phyloP scores from a whole-genome alignment of 2,329 filamentous ascomycete genomes.

The Aspergillus transmontanensis region DNA sequence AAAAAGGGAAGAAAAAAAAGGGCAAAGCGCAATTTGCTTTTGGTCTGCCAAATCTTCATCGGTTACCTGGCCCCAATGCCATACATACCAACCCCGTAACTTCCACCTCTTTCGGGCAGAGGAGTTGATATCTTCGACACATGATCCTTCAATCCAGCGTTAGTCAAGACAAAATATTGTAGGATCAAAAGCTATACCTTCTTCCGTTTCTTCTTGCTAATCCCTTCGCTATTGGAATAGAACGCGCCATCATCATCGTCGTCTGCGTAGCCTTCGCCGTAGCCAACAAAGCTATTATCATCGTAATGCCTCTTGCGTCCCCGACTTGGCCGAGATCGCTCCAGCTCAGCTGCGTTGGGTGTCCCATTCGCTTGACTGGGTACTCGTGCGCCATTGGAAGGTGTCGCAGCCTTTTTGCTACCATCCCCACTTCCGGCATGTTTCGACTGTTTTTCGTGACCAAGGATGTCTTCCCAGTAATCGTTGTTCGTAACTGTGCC shows the following conservation, averaged over 20 bases:
- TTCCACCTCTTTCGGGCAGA: slow-evolving; percentile 43
- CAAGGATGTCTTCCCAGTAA: slow-evolving; percentile 52
- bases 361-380: slow-evolving; percentile 32
- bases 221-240: slow-evolving; percentile 47
- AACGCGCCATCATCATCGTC: slow-evolving; percentile 48
- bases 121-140: slow-evolving; percentile 43
- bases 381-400: slow-evolving; percentile 27
- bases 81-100: slow-evolving; percentile 49
- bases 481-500: slow-evolving; percentile 49
- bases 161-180: background rate
- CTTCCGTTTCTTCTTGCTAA: slow-evolving; percentile 52
- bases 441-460: slow-evolving; percentile 50
- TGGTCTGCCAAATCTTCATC: slow-evolving; percentile 19
- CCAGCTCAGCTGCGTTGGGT: slow-evolving; percentile 33
- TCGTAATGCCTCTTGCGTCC: slow-evolving; percentile 54
- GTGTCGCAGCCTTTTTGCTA: slow-evolving; percentile 32
- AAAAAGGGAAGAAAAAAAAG: slow-evolving; percentile 17
- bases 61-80: slow-evolving; percentile 45
- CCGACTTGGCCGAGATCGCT: slow-evolving; percentile 45
- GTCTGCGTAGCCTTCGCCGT: slow-evolving; percentile 54
- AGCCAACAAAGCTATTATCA: slow-evolving; percentile 54
- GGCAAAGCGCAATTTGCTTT: slow-evolving; percentile 21
- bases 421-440: slow-evolving; percentile 30
- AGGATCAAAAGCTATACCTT: slow-evolving; percentile 40
- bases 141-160: slow-evolving; percentile 37